Evolutionary conservation across 1,284 basidiomycete genomes (phyloP).

Genomic region (Ganoderma lingzhi): DNA sequence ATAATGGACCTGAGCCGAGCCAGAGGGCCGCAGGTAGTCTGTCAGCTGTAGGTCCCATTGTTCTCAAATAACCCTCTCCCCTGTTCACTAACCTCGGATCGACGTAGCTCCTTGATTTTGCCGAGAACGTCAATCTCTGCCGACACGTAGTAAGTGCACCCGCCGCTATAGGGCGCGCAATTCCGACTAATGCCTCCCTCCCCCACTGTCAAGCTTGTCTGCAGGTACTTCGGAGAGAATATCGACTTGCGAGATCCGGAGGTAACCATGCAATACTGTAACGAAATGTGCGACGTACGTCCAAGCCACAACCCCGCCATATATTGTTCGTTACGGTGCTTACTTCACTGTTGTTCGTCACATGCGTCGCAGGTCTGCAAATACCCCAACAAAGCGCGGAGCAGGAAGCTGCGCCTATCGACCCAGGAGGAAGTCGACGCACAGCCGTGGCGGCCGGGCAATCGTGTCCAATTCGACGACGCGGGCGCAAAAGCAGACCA

Average conservation of each 20-base stretch:
- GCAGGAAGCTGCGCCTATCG: conserved; percentile 57
- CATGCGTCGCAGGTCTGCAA: conserved; percentile 68
- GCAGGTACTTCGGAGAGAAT: conserved; percentile 84
- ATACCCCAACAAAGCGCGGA: conserved; percentile 68
- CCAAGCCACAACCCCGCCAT: not conserved
- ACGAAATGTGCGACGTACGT: conserved; percentile 87
- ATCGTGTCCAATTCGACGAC: conserved; percentile 33
- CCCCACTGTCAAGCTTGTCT: conserved; percentile 62
- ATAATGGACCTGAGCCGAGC: conserved; percentile 64
- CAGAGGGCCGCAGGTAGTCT: conserved; percentile 75
- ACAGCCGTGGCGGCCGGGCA: conserved; percentile 39
- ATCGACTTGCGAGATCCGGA: conserved; percentile 62
- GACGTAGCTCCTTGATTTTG: conserved; percentile 67
- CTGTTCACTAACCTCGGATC: not conserved
- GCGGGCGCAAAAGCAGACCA: conserved; percentile 38
- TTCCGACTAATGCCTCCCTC: not conserved
- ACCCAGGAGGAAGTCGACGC: conserved; percentile 51
- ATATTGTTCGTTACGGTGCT: not conserved
- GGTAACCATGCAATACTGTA: conserved; percentile 65
- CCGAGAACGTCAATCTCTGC: conserved; percentile 70
- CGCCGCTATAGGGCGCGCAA: not conserved
- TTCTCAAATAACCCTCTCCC: not conserved
- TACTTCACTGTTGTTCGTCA: not conserved
- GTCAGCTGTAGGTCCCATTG: conserved; percentile 55
- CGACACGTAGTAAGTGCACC: conserved; percentile 72